Evolutionary conservation across 495 filamentous ascomycete genomes (phyloP), one percentile per base, ranked within the genome.

Genomic region (Aspergillus olivimuriae): DNA sequence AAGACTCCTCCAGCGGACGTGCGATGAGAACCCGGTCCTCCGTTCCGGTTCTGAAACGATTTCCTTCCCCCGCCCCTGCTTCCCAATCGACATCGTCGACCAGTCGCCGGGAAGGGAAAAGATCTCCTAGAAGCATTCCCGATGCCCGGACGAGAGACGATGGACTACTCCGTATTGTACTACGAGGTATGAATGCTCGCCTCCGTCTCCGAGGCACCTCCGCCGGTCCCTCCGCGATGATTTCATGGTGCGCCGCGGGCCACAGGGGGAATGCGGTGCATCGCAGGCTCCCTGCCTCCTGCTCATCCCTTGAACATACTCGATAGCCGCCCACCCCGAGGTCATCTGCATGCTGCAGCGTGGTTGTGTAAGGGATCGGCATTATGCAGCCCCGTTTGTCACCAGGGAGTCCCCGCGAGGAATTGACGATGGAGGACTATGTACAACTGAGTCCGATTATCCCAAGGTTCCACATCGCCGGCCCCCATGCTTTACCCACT

Each of bases 311-410:
- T n/a, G n/a, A n/a, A n/a, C n/a, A n/a, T n/a, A n/a, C n/a, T n/a
- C n/a, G n/a, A n/a, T n/a, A n/a, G n/a, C n/a, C n/a, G n/a, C n/a
- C n/a, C n/a, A n/a, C n/a, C n/a, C n/a, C n/a, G n/a, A 56, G 53
- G 56, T 63, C 62, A 66, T 52, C 57, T 60, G 62, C 54, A 50
- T 41, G 43, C 34, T 47, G 43, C 22, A 41, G 41, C 47, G 51
- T 46, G 41, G 41, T 33, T 48, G 47, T 51, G 50, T 46, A 43
- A 58, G 17, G 37, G 49, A 60, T 58, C 52, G 48, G 44, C 52
- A 42, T 37, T 38, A 50, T 41, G 23, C 43, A 46, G 48, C 31
- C 17, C 14, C 20, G 8, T 38, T 43, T 14, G 21, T 12, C 35
- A 10, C 17, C 17, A 5, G 21, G 16, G 8, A 38, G 14, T 20